These are phyloP conservation scores for Acrasis kona DNA, from an alignment of 78 protist genomes.

Conservation along the genomic window DNA sequence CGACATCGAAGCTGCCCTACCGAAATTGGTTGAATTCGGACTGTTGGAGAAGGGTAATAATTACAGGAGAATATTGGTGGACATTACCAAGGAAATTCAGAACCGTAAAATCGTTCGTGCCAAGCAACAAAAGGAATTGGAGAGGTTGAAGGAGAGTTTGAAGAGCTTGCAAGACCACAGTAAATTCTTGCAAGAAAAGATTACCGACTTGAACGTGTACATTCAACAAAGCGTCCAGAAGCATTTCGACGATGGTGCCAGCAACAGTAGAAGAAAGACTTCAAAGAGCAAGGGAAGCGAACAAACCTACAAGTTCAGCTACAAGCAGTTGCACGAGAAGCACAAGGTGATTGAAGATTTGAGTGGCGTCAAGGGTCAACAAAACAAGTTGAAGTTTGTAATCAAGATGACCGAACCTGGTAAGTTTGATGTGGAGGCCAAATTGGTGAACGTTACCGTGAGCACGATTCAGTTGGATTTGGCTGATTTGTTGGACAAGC, in stretches of 20 bases:
- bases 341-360: neutral
- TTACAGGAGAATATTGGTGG: neutral
- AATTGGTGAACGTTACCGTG: neutral
- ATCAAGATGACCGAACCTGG: neutral
- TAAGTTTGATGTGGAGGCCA: neutral
- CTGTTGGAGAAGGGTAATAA: neutral
- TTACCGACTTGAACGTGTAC: neutral
- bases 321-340: neutral
- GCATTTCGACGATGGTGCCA: neutral
- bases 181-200: neutral
- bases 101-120: neutral
- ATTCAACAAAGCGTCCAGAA: neutral
- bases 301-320: neutral
- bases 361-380: neutral
- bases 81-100: neutral
- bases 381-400: neutral
- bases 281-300: too few species aligned
- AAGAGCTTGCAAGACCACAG: neutral
- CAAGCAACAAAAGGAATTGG: neutral
- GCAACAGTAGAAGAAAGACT: too few species aligned
- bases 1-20: neutral
- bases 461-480: neutral
- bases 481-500: neutral
- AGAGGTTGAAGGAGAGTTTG: neutral
- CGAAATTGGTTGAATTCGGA: neutral